Percentiles rank a stretch among this genome's conserved stretches.
These are phyloP conservation scores for Gossypium lobatum DNA, from an alignment of 441 rosid genomes.

Conservation along the genomic window DNA sequence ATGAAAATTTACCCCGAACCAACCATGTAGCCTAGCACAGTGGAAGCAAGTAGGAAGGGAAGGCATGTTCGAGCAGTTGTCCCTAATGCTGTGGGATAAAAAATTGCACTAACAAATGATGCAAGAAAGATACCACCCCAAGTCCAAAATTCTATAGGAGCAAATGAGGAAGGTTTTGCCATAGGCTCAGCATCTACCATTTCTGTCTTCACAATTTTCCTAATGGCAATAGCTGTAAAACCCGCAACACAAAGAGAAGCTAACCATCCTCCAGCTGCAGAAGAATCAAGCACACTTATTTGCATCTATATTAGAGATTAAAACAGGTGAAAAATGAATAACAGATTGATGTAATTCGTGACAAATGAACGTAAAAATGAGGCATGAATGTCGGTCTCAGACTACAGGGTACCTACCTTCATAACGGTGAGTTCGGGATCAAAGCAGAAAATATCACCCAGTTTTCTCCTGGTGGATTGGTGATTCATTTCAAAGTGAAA, in stretches of 20 bases:
- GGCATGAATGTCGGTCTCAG: background rate
- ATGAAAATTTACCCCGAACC: constrained; percentile 68
- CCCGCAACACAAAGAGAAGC: constrained; percentile 94
- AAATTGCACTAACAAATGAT: constrained; percentile 63
- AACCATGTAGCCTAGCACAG: constrained; percentile 80
- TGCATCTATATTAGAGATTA: constrained; percentile 1
- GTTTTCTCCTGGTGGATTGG: background rate
- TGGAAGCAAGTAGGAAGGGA: constrained; percentile 87
- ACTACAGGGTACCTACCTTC: background rate
- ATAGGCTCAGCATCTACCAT: constrained; percentile 92
- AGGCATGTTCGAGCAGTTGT: constrained; percentile 80
- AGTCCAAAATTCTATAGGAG: constrained; percentile 53
- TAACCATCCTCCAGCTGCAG: constrained; percentile 87
- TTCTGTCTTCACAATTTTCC: constrained; percentile 77
- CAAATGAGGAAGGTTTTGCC: constrained; percentile 80
- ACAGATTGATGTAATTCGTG: background rate
- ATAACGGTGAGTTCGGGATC: background rate
- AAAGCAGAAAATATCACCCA: background rate
- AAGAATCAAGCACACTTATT: constrained; percentile 13
- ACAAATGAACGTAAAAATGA: background rate
- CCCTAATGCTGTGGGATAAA: constrained; percentile 63
- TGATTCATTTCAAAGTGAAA: background rate
- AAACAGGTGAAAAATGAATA: background rate
- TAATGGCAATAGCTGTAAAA: constrained; percentile 73
- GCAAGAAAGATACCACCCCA: constrained; percentile 71